Evolutionary conservation across 83 land plant genomes (phyloP).

Genomic region (Diphasiastrum complanatum): DNA sequence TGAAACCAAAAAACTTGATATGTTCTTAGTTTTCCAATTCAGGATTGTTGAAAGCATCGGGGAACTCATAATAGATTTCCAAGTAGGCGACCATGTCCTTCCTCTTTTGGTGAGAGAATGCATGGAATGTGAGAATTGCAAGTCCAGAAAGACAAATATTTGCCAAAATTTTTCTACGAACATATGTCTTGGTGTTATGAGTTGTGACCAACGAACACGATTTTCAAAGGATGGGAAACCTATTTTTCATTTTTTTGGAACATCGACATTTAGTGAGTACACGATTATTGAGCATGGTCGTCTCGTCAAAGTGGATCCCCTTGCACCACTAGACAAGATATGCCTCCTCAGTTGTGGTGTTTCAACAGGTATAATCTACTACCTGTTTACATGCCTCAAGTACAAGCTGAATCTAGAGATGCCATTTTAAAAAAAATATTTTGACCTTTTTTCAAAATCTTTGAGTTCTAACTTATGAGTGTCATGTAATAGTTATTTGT

Average conservation of each 20-base stretch:
- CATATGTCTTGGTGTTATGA: slow-evolving; percentile 21
- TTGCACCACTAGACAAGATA: slow-evolving; percentile 32
- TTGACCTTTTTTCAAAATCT: too few relatives aligned
- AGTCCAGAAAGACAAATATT: slow-evolving; percentile 31
- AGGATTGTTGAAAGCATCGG: slow-evolving; percentile 27
- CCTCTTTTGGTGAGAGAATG: slow-evolving; percentile 51
- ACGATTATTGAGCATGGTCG: slow-evolving; percentile 32
- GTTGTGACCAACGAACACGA: slow-evolving; percentile 23
- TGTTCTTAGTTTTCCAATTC: too few relatives aligned
- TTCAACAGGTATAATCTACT: slow-evolving; percentile 34
- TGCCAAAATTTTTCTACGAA: slow-evolving; percentile 19
- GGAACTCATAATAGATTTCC: slow-evolving; percentile 31
- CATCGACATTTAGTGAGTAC: slow-evolving; percentile 39
- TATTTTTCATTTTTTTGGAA: slow-evolving; percentile 19
- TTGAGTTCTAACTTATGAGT: too few relatives aligned
- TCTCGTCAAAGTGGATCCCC: slow-evolving; percentile 35
- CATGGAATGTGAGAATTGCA: slow-evolving; percentile 39
- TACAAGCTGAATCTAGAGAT: too few relatives aligned
- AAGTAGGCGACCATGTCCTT: slow-evolving; percentile 45
- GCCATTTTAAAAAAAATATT: too few relatives aligned
- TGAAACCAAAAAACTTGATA: background rate
- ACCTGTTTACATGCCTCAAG: too few relatives aligned
- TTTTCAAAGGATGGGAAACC: slow-evolving; percentile 30
- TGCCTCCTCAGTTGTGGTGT: slow-evolving; percentile 38
- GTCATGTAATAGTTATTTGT: too few relatives aligned